phyloP scores from a whole-genome alignment of 2,329 filamentous ascomycete genomes.

The Leptographium lundbergii region DNA sequence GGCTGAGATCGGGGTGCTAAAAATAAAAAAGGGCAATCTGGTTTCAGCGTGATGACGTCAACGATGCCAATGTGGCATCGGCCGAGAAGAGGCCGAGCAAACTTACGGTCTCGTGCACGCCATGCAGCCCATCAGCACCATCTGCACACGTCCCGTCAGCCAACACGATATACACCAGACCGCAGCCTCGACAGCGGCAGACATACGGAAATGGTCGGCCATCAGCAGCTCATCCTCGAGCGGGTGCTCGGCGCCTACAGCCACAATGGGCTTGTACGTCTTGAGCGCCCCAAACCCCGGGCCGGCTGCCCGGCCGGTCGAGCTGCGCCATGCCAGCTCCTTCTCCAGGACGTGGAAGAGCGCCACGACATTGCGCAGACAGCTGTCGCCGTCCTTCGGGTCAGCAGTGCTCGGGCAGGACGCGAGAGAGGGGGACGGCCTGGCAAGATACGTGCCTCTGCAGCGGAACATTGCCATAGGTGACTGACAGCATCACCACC shows the following conservation, averaged over 20 bases:
- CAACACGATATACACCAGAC: neutral
- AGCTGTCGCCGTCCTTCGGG: slow-evolving; percentile 34
- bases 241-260: slow-evolving; percentile 75
- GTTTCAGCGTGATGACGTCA: neutral
- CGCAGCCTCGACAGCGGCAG: neutral
- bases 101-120: slow-evolving; percentile 50
- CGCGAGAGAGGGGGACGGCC: neutral
- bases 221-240: slow-evolving; percentile 70
- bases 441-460: slow-evolving; percentile 44
- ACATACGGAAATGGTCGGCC: slow-evolving; percentile 77
- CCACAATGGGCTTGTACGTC: slow-evolving; percentile 66
- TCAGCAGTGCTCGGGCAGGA: neutral
- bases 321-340: slow-evolving; percentile 71
- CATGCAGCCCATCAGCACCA: slow-evolving; percentile 63
- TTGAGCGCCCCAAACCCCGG: slow-evolving; percentile 63
- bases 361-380: slow-evolving; percentile 76
- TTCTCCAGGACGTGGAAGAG: slow-evolving; percentile 87
- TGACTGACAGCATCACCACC: slow-evolving; percentile 73
- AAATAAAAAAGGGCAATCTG: neutral
- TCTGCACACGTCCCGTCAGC: slow-evolving; percentile 31
- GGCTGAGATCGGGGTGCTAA: slow-evolving; percentile 57
- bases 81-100: neutral
- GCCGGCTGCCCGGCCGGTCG: slow-evolving; percentile 40
- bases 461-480: slow-evolving; percentile 86
- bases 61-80: neutral